A percentile compares a stretch with the other conserved stretches of the same genome.
Conservation (phyloP, 805 yeast genomes). For the Wickerhamomyces subpelliculosus region DNA sequence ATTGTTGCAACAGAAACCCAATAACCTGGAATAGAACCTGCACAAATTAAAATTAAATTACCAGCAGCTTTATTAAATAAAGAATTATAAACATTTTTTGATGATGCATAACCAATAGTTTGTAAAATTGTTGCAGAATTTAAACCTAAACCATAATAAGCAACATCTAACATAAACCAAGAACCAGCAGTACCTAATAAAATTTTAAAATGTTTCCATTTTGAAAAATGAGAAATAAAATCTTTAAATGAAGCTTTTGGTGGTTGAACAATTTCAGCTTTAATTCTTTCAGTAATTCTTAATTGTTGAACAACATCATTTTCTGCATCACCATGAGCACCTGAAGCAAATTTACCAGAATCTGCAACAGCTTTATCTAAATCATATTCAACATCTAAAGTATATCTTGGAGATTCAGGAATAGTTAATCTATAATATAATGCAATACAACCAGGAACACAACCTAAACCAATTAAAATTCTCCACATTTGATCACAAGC, state of each 20-base stretch:
- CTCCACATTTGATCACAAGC: conserved; percentile 96
- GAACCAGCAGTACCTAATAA: conserved; percentile 85
- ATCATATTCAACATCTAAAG: conserved; percentile 65
- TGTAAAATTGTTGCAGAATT: conserved; percentile 74
- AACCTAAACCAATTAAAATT: conserved; percentile 81
- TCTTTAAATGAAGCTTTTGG: conserved; percentile 80
- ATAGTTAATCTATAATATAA: conserved; percentile 88
- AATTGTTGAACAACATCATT: conserved; percentile 36
- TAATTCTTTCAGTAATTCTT: conserved; percentile 41
- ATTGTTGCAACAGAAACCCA: conserved; percentile 79
- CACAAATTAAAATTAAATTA: conserved; percentile 87
- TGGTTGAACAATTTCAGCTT: conserved; percentile 47
- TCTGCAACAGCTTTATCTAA: conserved; percentile 52
- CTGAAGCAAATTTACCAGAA: conserved; percentile 42
- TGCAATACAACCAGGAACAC: conserved; percentile 81
- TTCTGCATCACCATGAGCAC: conserved; percentile 44
- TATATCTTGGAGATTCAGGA: conserved; percentile 91
- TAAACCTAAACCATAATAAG: conserved; percentile 82
- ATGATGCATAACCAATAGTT: conserved; percentile 79
- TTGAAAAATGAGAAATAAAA: conserved; percentile 64
- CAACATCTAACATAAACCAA: conserved; percentile 88
- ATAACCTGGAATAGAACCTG: conserved; percentile 93
- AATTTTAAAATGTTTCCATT: conserved; percentile 82
- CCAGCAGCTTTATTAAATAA: conserved; percentile 82
- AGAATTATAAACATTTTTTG: conserved; percentile 59